Percentiles rank a stretch among this genome's conserved stretches.
These are phyloP conservation scores for Leishmania lainsoni DNA, from an alignment of 208 protist species.

Conservation along the genomic window DNA sequence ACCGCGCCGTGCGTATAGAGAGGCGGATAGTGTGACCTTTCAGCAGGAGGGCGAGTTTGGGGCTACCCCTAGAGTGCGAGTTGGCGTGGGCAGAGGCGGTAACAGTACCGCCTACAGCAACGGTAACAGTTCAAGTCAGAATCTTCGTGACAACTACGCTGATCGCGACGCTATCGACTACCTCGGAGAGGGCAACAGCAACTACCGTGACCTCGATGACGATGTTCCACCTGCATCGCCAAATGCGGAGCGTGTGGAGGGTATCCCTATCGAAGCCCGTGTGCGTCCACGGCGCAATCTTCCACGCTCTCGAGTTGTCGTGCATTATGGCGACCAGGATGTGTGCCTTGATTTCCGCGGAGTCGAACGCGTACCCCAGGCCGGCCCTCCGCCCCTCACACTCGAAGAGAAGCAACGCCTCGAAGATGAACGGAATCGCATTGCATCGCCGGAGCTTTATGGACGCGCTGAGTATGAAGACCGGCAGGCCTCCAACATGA, in stretches of 20 bases:
- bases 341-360: conserved; percentile 37
- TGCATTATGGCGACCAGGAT: conserved; percentile 39
- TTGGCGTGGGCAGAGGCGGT: background rate
- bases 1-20: background rate
- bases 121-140: background rate
- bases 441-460: conserved; percentile 54
- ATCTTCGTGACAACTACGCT: conserved; percentile 29
- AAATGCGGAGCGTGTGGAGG: conserved; percentile 28
- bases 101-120: background rate
- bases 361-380: conserved; percentile 41
- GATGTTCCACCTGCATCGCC: conserved; percentile 24
- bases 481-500: conserved; percentile 18
- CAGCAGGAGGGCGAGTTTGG: conserved; percentile 15
- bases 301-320: conserved; percentile 24
- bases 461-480: conserved; percentile 37
- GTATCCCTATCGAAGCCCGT: conserved; percentile 49
- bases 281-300: conserved; percentile 45
- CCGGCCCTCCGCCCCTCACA: conserved; percentile 47
- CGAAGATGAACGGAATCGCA: conserved; percentile 36
- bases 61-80: background rate
- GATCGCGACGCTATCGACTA: conserved; percentile 12
- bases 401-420: conserved; percentile 37
- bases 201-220: background rate
- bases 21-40: conserved; percentile 11
- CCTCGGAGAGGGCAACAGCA: background rate